These are phyloP conservation scores for Phaeolepiota aurea DNA, from an alignment of 768 basidiomycete species.

Conservation along the genomic window DNA sequence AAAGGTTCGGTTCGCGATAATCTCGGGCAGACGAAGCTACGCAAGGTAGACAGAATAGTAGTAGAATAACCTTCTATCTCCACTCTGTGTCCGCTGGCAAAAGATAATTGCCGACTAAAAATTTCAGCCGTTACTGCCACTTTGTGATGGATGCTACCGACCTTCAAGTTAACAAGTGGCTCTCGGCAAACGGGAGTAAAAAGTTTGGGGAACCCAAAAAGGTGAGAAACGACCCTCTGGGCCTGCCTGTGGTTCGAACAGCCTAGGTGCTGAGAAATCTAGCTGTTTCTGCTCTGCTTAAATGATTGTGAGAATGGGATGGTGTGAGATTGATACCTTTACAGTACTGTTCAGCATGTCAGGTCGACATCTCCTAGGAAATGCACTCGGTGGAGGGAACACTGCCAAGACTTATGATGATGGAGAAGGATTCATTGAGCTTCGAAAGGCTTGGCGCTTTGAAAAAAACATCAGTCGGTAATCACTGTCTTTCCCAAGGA, in stretches of 20 bases:
- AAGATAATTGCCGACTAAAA: neutral
- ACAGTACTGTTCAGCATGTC: neutral
- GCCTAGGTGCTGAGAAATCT: too few species aligned
- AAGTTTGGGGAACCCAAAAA: neutral
- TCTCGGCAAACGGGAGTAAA: neutral
- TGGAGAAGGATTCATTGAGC: neutral
- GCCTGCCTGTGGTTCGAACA: neutral
- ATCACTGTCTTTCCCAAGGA: neutral
- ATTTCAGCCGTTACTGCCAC: neutral
- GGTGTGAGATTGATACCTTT: neutral
- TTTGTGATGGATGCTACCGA: neutral
- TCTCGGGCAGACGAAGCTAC: neutral
- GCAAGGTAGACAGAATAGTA: neutral
- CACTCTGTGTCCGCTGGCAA: neutral
- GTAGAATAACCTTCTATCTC: neutral
- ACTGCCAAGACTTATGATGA: neutral
- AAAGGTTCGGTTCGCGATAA: neutral
- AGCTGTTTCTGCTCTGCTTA: neutral
- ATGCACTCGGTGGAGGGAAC: neutral
- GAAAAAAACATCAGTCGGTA: neutral
- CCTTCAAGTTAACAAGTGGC: neutral
- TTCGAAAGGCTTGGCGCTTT: neutral
- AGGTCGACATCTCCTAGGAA: neutral
- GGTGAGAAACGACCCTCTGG: neutral
- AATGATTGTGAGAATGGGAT: neutral